Evolutionary conservation across 768 basidiomycete genomes (phyloP).

Genomic region (Lentinula sp.): DNA sequence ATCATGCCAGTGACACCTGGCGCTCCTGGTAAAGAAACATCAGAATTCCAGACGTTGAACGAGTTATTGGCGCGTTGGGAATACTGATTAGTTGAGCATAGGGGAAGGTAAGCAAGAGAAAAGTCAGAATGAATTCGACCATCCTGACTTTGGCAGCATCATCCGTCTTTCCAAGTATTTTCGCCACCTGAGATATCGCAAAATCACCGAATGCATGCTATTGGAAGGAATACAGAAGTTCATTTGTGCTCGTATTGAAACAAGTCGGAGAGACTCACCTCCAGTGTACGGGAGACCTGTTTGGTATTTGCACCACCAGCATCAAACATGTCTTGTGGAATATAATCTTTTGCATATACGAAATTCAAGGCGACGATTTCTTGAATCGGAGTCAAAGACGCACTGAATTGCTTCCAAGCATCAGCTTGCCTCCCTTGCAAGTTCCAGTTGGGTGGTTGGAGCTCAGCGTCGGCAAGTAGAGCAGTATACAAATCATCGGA

Average conservation of each 20-base stretch:
- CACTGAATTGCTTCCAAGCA: slow-evolving; percentile 51
- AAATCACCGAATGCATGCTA: slow-evolving; percentile 65
- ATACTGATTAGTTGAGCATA: slow-evolving; percentile 33
- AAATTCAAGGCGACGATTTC: no score
- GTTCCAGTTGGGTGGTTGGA: slow-evolving; percentile 55
- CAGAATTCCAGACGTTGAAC: slow-evolving; percentile 56
- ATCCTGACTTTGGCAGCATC: slow-evolving; percentile 44
- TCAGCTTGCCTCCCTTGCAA: slow-evolving; percentile 54
- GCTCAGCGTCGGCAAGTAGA: slow-evolving; percentile 53
- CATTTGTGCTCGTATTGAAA: neutral
- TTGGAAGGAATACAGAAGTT: neutral
- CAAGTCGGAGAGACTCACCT: slow-evolving; percentile 28
- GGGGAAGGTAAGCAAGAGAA: neutral
- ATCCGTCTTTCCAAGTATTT: slow-evolving; percentile 38
- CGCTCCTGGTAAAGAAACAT: slow-evolving; percentile 42
- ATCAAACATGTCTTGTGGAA: slow-evolving; percentile 14
- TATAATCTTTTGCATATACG: slow-evolving; percentile 11
- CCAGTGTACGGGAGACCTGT: slow-evolving; percentile 56
- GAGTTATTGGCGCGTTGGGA: slow-evolving; percentile 49
- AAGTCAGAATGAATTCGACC: neutral
- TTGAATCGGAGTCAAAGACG: slow-evolving; percentile 4
- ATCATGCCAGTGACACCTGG: slow-evolving; percentile 50
- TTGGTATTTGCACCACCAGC: slow-evolving; percentile 54
- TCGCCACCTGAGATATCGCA: slow-evolving; percentile 58
- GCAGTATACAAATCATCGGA: slow-evolving; percentile 47